Conservation (phyloP, 2,329 filamentous ascomycete species). For the Gyromitra esculenta region DNA sequence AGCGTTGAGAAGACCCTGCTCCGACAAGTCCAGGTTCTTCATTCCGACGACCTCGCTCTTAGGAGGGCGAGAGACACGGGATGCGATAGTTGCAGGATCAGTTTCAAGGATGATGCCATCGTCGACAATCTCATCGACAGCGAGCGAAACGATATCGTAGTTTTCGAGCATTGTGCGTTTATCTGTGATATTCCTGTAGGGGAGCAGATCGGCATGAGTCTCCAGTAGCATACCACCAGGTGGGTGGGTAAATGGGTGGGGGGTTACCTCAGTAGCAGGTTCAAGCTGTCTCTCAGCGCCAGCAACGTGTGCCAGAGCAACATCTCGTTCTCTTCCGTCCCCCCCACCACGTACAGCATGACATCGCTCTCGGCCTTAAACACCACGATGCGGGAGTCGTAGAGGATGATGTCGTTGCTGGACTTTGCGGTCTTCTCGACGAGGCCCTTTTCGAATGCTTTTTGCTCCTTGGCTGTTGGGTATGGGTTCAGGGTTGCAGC, state of each 20-base stretch:
- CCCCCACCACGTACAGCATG: constrained; percentile 93
- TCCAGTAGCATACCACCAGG: no score
- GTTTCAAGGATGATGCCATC: constrained; percentile 98
- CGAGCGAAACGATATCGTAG: constrained; percentile 93
- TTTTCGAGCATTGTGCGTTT: constrained; percentile 98
- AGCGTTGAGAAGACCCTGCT: constrained; percentile 56
- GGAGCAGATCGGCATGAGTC: neutral
- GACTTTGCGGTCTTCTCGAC: constrained; percentile 91
- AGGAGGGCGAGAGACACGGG: constrained; percentile 90
- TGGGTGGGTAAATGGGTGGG: no score
- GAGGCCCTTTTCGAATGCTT: constrained; percentile 94
- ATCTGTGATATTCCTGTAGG: constrained; percentile 84
- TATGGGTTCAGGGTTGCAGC: constrained; percentile 76
- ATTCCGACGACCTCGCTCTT: constrained; percentile 76
- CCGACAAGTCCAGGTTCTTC: constrained; percentile 55
- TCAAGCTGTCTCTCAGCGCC: constrained; percentile 87
- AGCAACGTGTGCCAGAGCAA: constrained; percentile 93
- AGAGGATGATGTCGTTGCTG: constrained; percentile 92
- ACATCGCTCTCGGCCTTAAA: constrained; percentile 99
- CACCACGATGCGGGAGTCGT: constrained; percentile 94
- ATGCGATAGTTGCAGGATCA: constrained; percentile 91
- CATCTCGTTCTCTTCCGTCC: constrained; percentile 94
- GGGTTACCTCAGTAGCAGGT: constrained; percentile 87
- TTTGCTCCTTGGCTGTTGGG: constrained; percentile 89
- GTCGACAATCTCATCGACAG: constrained; percentile 94